These are phyloP conservation scores for Quercus cerris DNA, from an alignment of 306 rosid species.

Conservation along the genomic window DNA sequence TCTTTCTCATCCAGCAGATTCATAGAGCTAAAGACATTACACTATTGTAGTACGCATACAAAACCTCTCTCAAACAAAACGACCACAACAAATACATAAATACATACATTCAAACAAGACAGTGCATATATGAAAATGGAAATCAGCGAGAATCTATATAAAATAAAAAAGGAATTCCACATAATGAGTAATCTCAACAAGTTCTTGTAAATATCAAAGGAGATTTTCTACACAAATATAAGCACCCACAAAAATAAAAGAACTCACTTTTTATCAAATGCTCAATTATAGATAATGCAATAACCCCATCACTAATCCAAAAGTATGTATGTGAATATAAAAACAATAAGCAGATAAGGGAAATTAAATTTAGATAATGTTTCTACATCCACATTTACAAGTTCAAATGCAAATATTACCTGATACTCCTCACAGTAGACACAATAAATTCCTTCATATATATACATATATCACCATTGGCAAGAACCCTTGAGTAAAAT, in stretches of 20 bases:
- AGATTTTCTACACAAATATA: not conserved
- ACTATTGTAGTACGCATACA: conserved; percentile 10
- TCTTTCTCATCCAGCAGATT: conserved; percentile 52
- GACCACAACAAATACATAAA: not conserved
- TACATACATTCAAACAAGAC: no score
- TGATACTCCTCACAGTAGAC: conserved; percentile 89
- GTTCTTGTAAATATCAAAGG: not conserved
- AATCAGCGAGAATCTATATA: no score
- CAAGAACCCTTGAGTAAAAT: conserved; percentile 81
- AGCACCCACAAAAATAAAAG: not conserved
- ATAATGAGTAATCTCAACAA: not conserved
- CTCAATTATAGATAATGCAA: not conserved
- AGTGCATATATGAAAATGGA: no score
- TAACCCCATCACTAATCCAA: conserved; percentile 1
- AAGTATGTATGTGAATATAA: conserved; percentile 2
- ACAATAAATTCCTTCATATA: conserved; percentile 92
- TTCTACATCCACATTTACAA: conserved; percentile 3
- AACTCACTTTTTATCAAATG: not conserved
- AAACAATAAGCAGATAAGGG: not conserved
- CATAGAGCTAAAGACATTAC: conserved; percentile 5
- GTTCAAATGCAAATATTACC: conserved; percentile 40
- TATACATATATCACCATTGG: conserved; percentile 83
- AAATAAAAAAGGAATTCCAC: not conserved
- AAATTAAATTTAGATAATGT: not conserved
- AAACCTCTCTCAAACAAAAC: conserved; percentile 8